Percentiles rank a stretch among this genome's conserved stretches.
Evolutionary conservation across 1,139 yeast species (phyloP).

Genomic region (Zygoascus hellenicus): DNA sequence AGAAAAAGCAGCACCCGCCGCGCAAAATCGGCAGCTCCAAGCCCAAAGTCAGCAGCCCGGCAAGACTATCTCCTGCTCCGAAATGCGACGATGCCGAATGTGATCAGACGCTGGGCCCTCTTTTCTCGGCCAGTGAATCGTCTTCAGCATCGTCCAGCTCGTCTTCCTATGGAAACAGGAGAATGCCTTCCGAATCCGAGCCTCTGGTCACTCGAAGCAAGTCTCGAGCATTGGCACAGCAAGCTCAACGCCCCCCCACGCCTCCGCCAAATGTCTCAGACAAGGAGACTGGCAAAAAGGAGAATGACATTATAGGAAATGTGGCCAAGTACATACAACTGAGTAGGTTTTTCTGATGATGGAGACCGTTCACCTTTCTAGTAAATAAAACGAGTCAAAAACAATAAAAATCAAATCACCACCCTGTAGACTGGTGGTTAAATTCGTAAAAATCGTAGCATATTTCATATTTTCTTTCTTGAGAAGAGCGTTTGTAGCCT

Average conservation of each 20-base stretch:
- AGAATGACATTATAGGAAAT: constrained; percentile 16
- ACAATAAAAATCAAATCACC: not conserved
- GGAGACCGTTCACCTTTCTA: not conserved
- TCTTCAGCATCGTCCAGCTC: constrained; percentile 1
- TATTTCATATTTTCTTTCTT: not conserved
- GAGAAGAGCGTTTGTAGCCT: constrained; percentile 3
- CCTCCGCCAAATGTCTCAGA: constrained; percentile 6
- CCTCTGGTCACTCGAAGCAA: constrained; percentile 12
- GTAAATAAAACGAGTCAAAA: constrained; percentile 1
- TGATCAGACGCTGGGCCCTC: constrained; percentile 1
- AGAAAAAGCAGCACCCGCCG: constrained; percentile 9
- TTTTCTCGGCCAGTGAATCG: constrained; percentile 1
- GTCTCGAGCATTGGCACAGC: constrained; percentile 8
- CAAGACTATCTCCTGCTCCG: constrained; percentile 5
- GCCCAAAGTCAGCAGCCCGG: not conserved
- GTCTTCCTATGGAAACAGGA: constrained; percentile 1
- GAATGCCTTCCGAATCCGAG: constrained; percentile 10
- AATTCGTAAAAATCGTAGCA: not conserved
- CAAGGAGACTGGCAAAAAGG: constrained; percentile 2
- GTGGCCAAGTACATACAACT: constrained; percentile 21
- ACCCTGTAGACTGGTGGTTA: not conserved
- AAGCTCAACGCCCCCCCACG: constrained; percentile 6
- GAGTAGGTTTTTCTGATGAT: constrained; percentile 19
- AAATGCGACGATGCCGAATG: not conserved
- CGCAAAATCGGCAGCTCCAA: constrained; percentile 8